Evolutionary conservation across 2,329 filamentous ascomycete genomes (phyloP).

Genomic region (Botrytis galanthina): DNA sequence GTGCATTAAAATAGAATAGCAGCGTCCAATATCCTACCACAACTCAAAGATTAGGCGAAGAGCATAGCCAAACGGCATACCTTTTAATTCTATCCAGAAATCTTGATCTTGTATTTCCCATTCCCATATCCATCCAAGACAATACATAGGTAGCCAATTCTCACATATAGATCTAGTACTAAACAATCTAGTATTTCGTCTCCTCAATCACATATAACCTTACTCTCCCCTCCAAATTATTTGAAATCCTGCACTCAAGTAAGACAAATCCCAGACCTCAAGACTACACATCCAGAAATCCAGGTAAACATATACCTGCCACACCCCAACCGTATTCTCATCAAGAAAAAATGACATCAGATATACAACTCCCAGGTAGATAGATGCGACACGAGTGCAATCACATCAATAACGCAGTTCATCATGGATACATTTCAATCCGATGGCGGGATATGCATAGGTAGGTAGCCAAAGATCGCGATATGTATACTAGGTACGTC

Average conservation of each 20-base stretch:
- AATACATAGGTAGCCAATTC: background rate
- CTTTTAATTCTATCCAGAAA: background rate
- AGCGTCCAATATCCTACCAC: background rate
- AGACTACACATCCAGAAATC: background rate
- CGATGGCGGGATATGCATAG: background rate
- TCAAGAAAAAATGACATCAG: background rate
- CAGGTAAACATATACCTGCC: background rate
- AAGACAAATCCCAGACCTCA: too few relatives aligned
- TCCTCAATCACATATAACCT: rapidly evolving
- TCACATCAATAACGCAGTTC: rapidly evolving
- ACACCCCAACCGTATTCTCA: rapidly evolving
- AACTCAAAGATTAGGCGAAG: background rate
- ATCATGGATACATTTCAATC: background rate
- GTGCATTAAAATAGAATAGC: background rate
- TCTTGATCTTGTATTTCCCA: background rate
- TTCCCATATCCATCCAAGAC: background rate
- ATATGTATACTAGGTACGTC: background rate
- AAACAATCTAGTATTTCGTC: background rate
- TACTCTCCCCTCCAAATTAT: background rate
- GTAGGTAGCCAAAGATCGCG: too few relatives aligned
- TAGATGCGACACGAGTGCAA: background rate
- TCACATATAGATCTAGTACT: background rate
- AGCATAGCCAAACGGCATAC: background rate
- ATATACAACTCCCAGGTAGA: background rate
- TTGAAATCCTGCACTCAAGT: too few relatives aligned